A percentile compares a stretch with the other conserved stretches of the same genome.
These are phyloP conservation scores for Penicillium soppii DNA, from an alignment of 495 filamentous ascomycete species.

Conservation along the genomic window DNA sequence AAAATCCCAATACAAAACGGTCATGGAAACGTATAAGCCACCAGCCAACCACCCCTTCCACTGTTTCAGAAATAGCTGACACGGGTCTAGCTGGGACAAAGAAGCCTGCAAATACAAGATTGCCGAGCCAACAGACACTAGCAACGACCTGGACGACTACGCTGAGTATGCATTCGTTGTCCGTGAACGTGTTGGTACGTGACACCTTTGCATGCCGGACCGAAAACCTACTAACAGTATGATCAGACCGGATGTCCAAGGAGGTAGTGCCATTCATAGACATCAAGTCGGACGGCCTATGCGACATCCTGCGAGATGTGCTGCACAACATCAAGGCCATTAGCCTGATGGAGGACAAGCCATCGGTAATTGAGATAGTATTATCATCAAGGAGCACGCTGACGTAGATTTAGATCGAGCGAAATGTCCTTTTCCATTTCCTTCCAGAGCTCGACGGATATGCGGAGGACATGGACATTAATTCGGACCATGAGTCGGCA, in stretches of 20 bases:
- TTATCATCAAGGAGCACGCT: conserved; percentile 9
- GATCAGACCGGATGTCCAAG: conserved; percentile 22
- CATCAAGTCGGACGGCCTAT: conserved; percentile 30
- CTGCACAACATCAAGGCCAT: conserved; percentile 29
- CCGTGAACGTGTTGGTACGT: conserved; percentile 25
- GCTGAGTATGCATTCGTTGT: conserved; percentile 27
- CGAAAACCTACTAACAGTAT: conserved; percentile 9
- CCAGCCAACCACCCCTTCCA: conserved; percentile 8
- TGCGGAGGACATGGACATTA: conserved; percentile 7
- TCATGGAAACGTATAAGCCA: conserved; percentile 21
- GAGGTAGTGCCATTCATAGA: conserved; percentile 22
- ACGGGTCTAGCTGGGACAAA: conserved; percentile 25
- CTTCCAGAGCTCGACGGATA: conserved; percentile 28
- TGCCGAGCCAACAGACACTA: conserved; percentile 11
- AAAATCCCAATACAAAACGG: conserved; percentile 18
- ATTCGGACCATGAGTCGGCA: conserved; percentile 4
- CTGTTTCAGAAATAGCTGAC: conserved; percentile 14
- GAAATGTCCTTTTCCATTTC: conserved; percentile 33
- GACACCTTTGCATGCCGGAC: conserved; percentile 5
- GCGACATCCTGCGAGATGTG: conserved; percentile 28
- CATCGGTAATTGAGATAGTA: conserved; percentile 18
- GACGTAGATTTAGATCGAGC: conserved; percentile 27
- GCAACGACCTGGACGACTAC: conserved; percentile 17
- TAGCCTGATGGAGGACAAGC: conserved; percentile 28
- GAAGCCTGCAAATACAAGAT: conserved; percentile 27